Conservation (phyloP, 805 yeast species). For the Saturnispora zaruensis region DNA sequence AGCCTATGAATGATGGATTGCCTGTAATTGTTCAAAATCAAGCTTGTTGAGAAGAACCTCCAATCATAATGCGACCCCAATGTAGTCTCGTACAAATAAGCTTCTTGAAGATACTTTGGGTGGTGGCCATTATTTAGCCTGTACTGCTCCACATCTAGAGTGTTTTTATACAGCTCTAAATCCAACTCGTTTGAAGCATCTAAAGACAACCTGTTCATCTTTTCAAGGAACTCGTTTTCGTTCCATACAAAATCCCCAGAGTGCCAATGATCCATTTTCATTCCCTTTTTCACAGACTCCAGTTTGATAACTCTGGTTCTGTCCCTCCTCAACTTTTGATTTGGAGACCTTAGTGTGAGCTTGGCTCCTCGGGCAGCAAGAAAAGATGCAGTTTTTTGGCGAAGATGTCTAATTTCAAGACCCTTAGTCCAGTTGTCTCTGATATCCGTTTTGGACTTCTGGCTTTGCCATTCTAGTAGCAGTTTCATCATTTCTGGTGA, state of each 20-base stretch:
- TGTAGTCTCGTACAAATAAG: slow-evolving; percentile 23
- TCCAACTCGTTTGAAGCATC: slow-evolving; percentile 5
- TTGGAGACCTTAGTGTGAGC: slow-evolving; percentile 8
- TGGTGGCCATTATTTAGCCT: slow-evolving; percentile 11
- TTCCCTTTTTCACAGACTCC: background rate
- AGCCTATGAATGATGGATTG: slow-evolving; percentile 36
- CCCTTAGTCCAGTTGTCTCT: slow-evolving; percentile 19
- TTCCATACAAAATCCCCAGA: slow-evolving; percentile 12
- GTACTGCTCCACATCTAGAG: slow-evolving; percentile 8
- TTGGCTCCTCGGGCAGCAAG: slow-evolving; percentile 5
- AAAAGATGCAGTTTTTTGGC: slow-evolving; percentile 2
- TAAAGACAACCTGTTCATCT: background rate
- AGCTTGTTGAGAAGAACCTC: slow-evolving; percentile 33
- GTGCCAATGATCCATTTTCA: slow-evolving; percentile 9
- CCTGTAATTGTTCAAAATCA: slow-evolving; percentile 17
- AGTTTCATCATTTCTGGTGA: slow-evolving; percentile 12
- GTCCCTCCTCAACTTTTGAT: background rate
- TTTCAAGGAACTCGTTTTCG: slow-evolving; percentile 9
- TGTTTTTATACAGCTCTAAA: slow-evolving; percentile 8
- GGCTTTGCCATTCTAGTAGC: slow-evolving; percentile 16
- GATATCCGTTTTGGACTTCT: slow-evolving; percentile 1
- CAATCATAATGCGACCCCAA: slow-evolving; percentile 41
- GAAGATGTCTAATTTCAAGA: slow-evolving; percentile 11
- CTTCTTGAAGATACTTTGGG: slow-evolving; percentile 37
- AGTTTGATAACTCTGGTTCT: slow-evolving; percentile 4